Base-by-base conservation (phyloP, 169 alveolate genomes). In the Plasmodium billcollinsi region DNA sequence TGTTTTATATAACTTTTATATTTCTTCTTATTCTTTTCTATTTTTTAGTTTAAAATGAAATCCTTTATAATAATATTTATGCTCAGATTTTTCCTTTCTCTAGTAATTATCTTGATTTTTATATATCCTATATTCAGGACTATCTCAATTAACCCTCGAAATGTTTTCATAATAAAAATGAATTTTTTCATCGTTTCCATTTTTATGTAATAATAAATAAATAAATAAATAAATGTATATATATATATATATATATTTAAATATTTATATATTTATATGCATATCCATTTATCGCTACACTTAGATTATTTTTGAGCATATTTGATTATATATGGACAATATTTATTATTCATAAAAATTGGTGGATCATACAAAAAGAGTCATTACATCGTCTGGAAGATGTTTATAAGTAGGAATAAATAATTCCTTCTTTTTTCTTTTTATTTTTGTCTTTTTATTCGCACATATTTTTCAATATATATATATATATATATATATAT, bases 271-370 rank as follows among this genome's bases (percentile, higher is more conserved):
- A 14, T 59, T 39, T 18, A 14, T 65, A 54, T 50, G 1, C 14
- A 14, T 33, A 18, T 72, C 58, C 33, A 5, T 47, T 58, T 29
- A 11, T 18, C 45, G n/a, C 43, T 12, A 39, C 14, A 47, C 45
- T 1, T 74, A 83, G 91, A 26, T 15, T 83, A 24, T 5, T 62
- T 14, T 24, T 83, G 47, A 56, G 86, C 3, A 47, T 21, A 12
- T n/a, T 70, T 11, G 91, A 83, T 62, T 83, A 83, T 43, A n/a
- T 83, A 12, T 83, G 91, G 91, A 83, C 91, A 18, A 59, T 71
- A 29, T 62, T 83, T 58, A 45, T 83, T 24, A 85, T 83, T 5
- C 71, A 83, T 24, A 56, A 71, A 49, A 83, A 83, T 83, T 69
- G 33, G n/a, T 83, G 91, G 91, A 71, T 15, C 18, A 29, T 83